A percentile compares a stretch with the other conserved stretches of the same genome.
These are phyloP conservation scores for Echeveria elegans DNA, from an alignment of 164 flowering plant genomes.

Conservation along the genomic window DNA sequence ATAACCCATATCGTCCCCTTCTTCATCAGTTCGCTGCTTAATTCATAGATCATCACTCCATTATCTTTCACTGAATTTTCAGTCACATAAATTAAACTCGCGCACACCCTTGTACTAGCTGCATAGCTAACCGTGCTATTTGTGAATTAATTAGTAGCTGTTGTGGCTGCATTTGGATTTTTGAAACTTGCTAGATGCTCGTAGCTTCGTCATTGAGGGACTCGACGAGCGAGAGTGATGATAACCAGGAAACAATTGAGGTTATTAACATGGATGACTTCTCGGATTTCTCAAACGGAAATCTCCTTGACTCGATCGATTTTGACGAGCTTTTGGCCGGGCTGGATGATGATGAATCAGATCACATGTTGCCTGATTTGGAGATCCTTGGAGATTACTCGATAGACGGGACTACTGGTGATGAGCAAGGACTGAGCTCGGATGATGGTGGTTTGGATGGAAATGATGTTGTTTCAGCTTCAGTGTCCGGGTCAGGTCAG, in stretches of 20 bases:
- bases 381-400: slow-evolving; percentile 7
- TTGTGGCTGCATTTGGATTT: not conserved
- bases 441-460: not conserved
- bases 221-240: not conserved
- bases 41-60: not conserved
- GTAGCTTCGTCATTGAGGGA: not conserved
- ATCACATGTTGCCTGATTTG: not conserved
- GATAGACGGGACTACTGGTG: not conserved
- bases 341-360: not conserved
- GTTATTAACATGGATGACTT: not conserved
- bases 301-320: not conserved
- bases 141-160: no score
- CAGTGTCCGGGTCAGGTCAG: no score
- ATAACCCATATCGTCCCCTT: not conserved
- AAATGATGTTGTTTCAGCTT: no score
- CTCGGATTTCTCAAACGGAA: not conserved
- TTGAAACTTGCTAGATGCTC: not conserved
- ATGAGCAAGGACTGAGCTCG: not conserved
- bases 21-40: not conserved
- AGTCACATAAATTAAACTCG: not conserved
- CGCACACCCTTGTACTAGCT: not conserved
- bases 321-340: not conserved
- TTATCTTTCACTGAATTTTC: not conserved
- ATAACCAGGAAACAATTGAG: not conserved
- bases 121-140: not conserved